A percentile compares a stretch with the other conserved stretches of the same genome.
Conservation (phyloP, 306 rosid species). For the Dryas drummondii region DNA sequence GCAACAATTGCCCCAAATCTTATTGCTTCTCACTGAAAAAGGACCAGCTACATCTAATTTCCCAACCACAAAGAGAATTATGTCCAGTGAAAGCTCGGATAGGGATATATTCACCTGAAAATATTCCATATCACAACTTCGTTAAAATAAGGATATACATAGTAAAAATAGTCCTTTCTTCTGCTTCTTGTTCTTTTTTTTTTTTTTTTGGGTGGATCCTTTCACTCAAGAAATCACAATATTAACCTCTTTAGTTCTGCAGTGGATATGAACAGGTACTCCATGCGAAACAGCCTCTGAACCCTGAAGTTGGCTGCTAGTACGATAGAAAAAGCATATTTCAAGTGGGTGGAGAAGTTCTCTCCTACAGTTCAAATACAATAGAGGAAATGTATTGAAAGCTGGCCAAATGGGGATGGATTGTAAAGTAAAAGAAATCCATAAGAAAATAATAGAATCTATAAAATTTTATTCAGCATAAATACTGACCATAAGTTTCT, state of each 20-base stretch:
- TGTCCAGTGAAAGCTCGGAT: conserved; percentile 78
- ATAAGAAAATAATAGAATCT: conserved; percentile 23
- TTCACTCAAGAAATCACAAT: conserved; percentile 27
- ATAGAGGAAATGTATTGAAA: conserved; percentile 13
- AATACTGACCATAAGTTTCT: conserved; percentile 59
- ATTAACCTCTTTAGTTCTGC: conserved; percentile 67
- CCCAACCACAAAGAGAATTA: conserved; percentile 78
- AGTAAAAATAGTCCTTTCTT: conserved; percentile 17
- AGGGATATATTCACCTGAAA: conserved; percentile 68
- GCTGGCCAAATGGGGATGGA: conserved; percentile 7
- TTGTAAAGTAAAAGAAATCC: neutral
- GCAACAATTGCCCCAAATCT: conserved; percentile 73
- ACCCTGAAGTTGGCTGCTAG: conserved; percentile 38
- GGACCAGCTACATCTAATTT: conserved; percentile 82
- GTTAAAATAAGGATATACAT: conserved; percentile 28
- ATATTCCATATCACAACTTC: conserved; percentile 25
- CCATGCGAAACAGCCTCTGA: conserved; percentile 50
- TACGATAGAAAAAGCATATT: conserved; percentile 63
- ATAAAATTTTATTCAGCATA: conserved; percentile 16
- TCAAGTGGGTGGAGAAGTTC: conserved; percentile 73
- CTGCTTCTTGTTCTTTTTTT: neutral
- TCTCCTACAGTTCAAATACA: conserved; percentile 53
- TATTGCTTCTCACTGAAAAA: conserved; percentile 63
- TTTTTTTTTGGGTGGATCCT: neutral
- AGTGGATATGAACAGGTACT: conserved; percentile 70